Conservation (phyloP, 148 eudicot species). For the Bassia scoparia region DNA sequence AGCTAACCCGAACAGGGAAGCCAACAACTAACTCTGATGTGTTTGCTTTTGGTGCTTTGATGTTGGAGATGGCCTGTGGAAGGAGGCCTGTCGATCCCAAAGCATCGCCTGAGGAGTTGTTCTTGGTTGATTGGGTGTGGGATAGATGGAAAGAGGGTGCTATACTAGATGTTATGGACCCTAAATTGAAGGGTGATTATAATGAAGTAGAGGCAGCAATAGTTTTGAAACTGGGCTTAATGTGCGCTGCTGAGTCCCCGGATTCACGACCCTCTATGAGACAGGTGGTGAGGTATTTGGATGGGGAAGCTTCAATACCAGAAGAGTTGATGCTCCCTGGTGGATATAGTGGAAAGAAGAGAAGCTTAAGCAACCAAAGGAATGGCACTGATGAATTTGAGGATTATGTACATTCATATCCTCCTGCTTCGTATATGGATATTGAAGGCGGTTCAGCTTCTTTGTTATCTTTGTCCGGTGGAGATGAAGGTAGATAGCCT, state of each 20-base stretch:
- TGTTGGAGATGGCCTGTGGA: constrained; percentile 79
- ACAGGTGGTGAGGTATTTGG: constrained; percentile 69
- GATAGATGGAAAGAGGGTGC: constrained; percentile 56
- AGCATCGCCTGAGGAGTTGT: constrained; percentile 64
- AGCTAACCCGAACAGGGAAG: constrained; percentile 75
- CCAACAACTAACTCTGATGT: constrained; percentile 75
- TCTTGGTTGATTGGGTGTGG: constrained; percentile 83
- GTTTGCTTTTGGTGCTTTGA: constrained; percentile 78
- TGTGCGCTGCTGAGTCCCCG: constrained; percentile 60
- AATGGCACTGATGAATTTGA: constrained; percentile 36
- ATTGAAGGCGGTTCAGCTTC: constrained; percentile 46
- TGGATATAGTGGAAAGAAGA: constrained; percentile 35
- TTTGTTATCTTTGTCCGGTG: constrained; percentile 31
- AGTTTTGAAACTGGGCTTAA: constrained; percentile 58
- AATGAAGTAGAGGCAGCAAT: constrained; percentile 48
- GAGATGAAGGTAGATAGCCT: constrained; percentile 27
- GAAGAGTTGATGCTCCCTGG: constrained; percentile 39
- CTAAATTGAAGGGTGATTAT: constrained; percentile 50
- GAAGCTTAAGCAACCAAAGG: constrained; percentile 3
- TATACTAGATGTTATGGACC: constrained; percentile 57
- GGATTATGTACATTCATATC: constrained; percentile 54
- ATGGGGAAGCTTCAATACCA: constrained; percentile 61
- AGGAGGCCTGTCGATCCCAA: constrained; percentile 72
- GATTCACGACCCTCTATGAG: constrained; percentile 57
- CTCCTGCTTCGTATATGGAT: constrained; percentile 39